phyloP scores from a whole-genome alignment of 1,139 yeast genomes.

The Geotrichum siamense region DNA sequence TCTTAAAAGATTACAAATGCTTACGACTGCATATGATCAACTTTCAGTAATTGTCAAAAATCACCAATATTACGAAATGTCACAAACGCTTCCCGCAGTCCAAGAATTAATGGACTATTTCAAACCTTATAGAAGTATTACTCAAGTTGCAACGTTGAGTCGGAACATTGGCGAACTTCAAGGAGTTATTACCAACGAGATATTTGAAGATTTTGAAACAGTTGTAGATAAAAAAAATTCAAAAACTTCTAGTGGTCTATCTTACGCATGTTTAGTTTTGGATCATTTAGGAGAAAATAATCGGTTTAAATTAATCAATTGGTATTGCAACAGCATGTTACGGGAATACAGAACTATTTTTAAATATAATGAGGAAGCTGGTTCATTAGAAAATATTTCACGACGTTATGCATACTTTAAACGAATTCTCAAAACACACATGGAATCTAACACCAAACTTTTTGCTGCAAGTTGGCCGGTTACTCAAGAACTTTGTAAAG shows the following conservation, averaged over 20 bases:
- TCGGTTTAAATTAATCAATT: conserved; percentile 55
- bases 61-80: conserved; percentile 58
- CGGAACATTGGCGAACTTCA: conserved; percentile 58
- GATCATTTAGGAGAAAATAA: conserved; percentile 59
- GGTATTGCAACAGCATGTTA: conserved; percentile 68
- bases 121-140: conserved; percentile 74
- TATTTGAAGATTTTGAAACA: conserved; percentile 66
- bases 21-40: conserved; percentile 68
- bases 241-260: conserved; percentile 29
- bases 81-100: conserved; percentile 65
- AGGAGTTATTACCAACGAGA: conserved; percentile 58
- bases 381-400: conserved; percentile 76
- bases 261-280: conserved; percentile 63
- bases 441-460: conserved; percentile 43
- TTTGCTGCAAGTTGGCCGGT: conserved; percentile 75
- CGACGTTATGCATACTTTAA: conserved; percentile 78
- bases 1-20: conserved; percentile 78
- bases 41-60: conserved; percentile 44
- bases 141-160: conserved; percentile 67
- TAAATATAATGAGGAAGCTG: conserved; percentile 80
- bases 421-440: conserved; percentile 57
- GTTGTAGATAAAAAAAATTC: conserved; percentile 26
- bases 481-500: conserved; percentile 49
- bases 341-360: conserved; percentile 72
- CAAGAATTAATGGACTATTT: conserved; percentile 71